Evolutionary conservation across 495 filamentous ascomycete genomes (phyloP).

Genomic region (Viridothelium virens): DNA sequence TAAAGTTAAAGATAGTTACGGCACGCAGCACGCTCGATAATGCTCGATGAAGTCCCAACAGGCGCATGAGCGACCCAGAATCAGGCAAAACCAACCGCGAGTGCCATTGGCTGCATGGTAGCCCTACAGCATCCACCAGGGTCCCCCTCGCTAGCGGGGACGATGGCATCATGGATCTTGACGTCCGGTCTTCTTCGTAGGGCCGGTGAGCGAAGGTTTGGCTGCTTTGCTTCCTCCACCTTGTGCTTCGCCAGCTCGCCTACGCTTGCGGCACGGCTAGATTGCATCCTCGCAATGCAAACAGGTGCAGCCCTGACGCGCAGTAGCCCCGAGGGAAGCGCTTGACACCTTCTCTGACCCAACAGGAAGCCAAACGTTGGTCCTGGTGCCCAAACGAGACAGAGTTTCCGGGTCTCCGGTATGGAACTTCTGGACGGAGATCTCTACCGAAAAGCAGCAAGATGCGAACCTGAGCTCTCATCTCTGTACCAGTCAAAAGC

Average conservation of each 20-base stretch:
- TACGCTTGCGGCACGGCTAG: conserved; percentile 3
- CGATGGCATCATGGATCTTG: conserved; percentile 12
- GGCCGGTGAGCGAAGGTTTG: neutral
- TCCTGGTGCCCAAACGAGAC: neutral
- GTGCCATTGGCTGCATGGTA: conserved; percentile 7
- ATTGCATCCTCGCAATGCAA: conserved; percentile 7
- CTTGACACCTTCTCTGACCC: neutral
- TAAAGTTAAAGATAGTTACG: neutral
- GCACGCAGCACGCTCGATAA: neutral
- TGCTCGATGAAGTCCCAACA: neutral
- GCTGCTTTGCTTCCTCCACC: neutral
- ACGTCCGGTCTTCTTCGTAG: conserved; percentile 9
- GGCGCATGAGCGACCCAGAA: neutral
- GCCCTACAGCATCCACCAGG: neutral
- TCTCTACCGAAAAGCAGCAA: conserved; percentile 10
- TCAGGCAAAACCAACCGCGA: neutral
- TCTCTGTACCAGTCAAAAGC: conserved; percentile 6
- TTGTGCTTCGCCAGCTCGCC: neutral
- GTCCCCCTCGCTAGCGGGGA: neutral
- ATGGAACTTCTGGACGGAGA: conserved; percentile 2
- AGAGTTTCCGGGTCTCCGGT: conserved; percentile 8
- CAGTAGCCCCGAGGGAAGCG: neutral
- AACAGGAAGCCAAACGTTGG: conserved; percentile 1
- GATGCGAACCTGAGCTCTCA: neutral
- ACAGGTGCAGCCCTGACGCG: neutral